phyloP scores from a whole-genome alignment of 495 filamentous ascomycete species.

The Penicillium soppii region DNA sequence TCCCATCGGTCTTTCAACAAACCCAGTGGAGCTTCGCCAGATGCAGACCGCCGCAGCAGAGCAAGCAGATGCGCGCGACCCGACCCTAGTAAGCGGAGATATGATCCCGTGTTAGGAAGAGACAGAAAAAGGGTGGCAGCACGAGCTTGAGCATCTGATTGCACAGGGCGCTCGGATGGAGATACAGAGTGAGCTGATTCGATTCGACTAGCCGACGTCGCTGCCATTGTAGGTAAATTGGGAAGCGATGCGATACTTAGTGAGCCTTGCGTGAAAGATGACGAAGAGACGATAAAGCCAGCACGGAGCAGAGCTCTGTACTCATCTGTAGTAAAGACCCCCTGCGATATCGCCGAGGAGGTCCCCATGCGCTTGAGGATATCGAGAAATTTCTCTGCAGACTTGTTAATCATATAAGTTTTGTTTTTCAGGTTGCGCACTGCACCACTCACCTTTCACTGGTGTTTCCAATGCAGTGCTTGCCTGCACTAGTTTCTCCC shows the following conservation, averaged over 20 bases:
- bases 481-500: conserved; percentile 55
- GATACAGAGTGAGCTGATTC: conserved; percentile 6
- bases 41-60: conserved; percentile 63
- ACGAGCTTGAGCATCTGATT: conserved; percentile 29
- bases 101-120: conserved; percentile 71
- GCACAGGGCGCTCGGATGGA: conserved; percentile 17
- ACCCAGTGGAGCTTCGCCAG: conserved; percentile 62
- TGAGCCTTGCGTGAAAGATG: conserved; percentile 42
- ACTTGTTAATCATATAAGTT: background rate
- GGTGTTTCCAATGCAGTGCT: conserved; percentile 41
- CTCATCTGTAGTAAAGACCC: conserved; percentile 50
- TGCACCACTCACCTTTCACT: conserved; percentile 44
- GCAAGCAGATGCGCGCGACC: conserved; percentile 66
- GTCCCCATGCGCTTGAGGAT: conserved; percentile 57
- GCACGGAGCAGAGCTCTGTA: conserved; percentile 60
- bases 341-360: conserved; percentile 47
- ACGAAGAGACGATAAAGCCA: conserved; percentile 68
- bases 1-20: conserved; percentile 79
- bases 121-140: conserved; percentile 57
- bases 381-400: conserved; percentile 51
- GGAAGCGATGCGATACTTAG: conserved; percentile 56
- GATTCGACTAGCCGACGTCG: conserved; percentile 56
- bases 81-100: conserved; percentile 65
- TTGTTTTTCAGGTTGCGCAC: background rate
- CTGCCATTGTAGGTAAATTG: conserved; percentile 40